These are phyloP conservation scores for Phytophthora rubi DNA, from an alignment of 352 stramenopile genomes.

Conservation along the genomic window DNA sequence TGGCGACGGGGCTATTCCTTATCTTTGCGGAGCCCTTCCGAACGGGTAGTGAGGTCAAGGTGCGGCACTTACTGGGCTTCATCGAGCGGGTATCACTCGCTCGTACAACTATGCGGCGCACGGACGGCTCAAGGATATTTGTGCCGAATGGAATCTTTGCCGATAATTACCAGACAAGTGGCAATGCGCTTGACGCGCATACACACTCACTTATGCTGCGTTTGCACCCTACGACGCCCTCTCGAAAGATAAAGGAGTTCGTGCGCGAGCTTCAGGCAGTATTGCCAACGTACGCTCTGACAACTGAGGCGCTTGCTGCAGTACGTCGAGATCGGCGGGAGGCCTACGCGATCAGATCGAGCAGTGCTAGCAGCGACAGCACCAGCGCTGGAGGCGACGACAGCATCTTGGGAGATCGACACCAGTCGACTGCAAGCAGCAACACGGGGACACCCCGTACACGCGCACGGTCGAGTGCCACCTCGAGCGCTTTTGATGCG, in stretches of 20 bases:
- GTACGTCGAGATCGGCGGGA: constrained; percentile 31
- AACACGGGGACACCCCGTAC: constrained; percentile 21
- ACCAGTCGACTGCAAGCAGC: constrained; percentile 33
- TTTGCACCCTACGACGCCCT: constrained; percentile 46
- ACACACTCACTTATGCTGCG: constrained; percentile 58
- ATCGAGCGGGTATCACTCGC: constrained; percentile 83
- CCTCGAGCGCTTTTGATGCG: constrained; percentile 37
- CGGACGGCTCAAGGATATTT: constrained; percentile 74
- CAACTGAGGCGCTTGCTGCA: constrained; percentile 29
- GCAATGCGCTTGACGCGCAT: constrained; percentile 55
- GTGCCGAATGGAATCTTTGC: constrained; percentile 85
- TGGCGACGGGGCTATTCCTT: constrained; percentile 80
- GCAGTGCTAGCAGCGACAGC: constrained; percentile 40
- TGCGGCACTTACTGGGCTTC: constrained; percentile 58
- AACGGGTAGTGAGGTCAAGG: constrained; percentile 66
- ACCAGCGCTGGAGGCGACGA: constrained; percentile 36
- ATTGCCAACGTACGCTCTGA: constrained; percentile 45
- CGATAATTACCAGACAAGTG: constrained; percentile 74
- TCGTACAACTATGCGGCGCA: constrained; percentile 69
- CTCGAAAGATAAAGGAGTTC: constrained; percentile 52
- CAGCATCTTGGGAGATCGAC: constrained; percentile 26
- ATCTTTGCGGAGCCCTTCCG: constrained; percentile 87
- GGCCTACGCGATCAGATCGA: constrained; percentile 25
- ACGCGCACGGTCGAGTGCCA: constrained; percentile 26
- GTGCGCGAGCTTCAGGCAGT: constrained; percentile 44